Conservation (phyloP, 2,329 filamentous ascomycete genomes). For the Fusarium acutatum region DNA sequence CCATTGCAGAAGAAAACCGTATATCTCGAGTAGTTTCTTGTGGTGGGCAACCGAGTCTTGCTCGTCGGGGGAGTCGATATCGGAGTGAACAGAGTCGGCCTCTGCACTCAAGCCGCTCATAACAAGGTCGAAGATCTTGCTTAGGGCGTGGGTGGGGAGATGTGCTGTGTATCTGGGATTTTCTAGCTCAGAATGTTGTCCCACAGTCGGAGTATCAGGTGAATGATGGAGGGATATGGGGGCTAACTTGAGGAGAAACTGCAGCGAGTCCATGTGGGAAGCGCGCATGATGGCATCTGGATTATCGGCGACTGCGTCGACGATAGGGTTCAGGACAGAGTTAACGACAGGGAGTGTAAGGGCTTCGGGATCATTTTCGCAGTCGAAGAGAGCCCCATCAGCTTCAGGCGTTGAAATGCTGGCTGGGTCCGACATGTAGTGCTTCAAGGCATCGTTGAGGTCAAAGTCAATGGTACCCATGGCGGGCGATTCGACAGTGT, state of each 20-base stretch:
- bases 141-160: slow-evolving; percentile 82
- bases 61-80: slow-evolving; percentile 86
- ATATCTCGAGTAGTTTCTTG: slow-evolving; percentile 91
- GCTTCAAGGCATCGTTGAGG: slow-evolving; percentile 95
- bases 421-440: slow-evolving; percentile 93
- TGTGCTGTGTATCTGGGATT: slow-evolving; percentile 80
- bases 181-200: slow-evolving; percentile 53
- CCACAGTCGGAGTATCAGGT: slow-evolving; percentile 33
- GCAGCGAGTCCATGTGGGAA: slow-evolving; percentile 87
- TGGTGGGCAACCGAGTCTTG: slow-evolving; percentile 87
- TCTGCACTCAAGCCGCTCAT: slow-evolving; percentile 87
- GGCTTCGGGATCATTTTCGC: slow-evolving; percentile 89
- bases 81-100: slow-evolving; percentile 83
- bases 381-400: slow-evolving; percentile 82
- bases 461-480: slow-evolving; percentile 88
- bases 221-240: slow-evolving; percentile 56
- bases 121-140: slow-evolving; percentile 91
- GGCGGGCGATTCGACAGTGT: slow-evolving; percentile 42
- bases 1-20: slow-evolving; percentile 95
- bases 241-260: slow-evolving; percentile 95
- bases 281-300: slow-evolving; percentile 86
- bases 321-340: slow-evolving; percentile 86
- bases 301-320: slow-evolving; percentile 90
- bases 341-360: slow-evolving; percentile 82
- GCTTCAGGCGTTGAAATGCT: slow-evolving; percentile 87